phyloP scores from a whole-genome alignment of 1,284 basidiomycete species.

The Malassezia pachydermatis region DNA sequence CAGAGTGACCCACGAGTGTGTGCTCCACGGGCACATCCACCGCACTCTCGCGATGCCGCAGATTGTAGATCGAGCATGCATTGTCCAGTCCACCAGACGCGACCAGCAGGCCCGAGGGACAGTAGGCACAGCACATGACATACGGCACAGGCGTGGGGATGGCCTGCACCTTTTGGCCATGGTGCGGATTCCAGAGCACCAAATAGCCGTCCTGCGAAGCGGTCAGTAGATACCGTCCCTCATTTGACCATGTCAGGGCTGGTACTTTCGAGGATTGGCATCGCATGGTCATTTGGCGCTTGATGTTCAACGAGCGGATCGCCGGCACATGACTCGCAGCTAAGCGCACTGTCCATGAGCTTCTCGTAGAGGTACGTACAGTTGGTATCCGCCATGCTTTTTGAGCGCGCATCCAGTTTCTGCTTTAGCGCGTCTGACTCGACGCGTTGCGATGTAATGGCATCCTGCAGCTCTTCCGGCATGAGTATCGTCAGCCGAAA shows the following conservation, averaged over 20 bases:
- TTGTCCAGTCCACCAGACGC: slow-evolving; percentile 98
- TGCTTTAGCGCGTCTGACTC: too few relatives aligned
- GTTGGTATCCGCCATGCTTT: too few relatives aligned
- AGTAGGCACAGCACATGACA: slow-evolving; percentile 99
- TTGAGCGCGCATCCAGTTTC: too few relatives aligned
- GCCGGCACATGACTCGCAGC: too few relatives aligned
- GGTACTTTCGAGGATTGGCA: slow-evolving; percentile 99
- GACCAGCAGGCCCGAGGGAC: slow-evolving; percentile 89
- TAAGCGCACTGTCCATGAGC: too few relatives aligned
- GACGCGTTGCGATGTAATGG: too few relatives aligned
- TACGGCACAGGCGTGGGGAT: slow-evolving; percentile 93
- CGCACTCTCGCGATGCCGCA: slow-evolving; percentile 59
- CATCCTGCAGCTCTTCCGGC: too few relatives aligned
- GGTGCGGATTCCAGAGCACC: slow-evolving; percentile 99
- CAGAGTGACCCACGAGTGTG: slow-evolving; percentile 89
- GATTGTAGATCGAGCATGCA: slow-evolving; percentile 93
- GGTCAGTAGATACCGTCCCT: slow-evolving; percentile 91
- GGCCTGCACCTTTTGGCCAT: slow-evolving; percentile 98
- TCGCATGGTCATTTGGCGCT: too few relatives aligned
- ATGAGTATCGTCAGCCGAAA: too few relatives aligned
- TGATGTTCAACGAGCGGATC: slow-evolving; percentile 77
- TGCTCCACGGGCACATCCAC: slow-evolving; percentile 55
- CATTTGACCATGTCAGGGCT: slow-evolving; percentile 97
- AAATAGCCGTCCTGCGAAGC: slow-evolving; percentile 98
- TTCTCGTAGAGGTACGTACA: too few relatives aligned